These are phyloP conservation scores for Leccinum subtestaceum DNA, from an alignment of 768 basidiomycete genomes.

Conservation along the genomic window DNA sequence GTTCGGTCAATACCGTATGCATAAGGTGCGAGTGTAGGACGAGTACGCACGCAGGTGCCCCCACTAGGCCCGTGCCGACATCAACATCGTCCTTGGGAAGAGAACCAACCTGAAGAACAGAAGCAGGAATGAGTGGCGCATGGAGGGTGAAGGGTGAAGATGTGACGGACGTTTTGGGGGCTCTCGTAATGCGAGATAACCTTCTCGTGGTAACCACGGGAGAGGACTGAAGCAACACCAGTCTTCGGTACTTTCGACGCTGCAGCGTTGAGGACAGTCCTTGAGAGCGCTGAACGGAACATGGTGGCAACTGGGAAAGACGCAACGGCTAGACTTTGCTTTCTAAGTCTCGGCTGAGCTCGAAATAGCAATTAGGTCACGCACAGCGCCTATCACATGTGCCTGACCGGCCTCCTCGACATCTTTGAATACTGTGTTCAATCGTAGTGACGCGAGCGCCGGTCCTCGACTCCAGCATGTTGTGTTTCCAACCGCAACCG, in stretches of 20 bases:
- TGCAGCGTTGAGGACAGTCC: conserved; percentile 44
- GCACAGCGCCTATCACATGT: not conserved
- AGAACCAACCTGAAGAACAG: conserved; percentile 76
- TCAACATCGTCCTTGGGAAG: conserved; percentile 87
- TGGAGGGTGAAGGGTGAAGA: conserved; percentile 31
- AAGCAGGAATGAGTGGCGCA: conserved; percentile 49
- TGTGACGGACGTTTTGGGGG: conserved; percentile 83
- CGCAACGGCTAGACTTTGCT: not conserved
- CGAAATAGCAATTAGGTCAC: conserved; percentile 9
- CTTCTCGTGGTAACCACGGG: conserved; percentile 89
- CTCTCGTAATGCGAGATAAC: conserved; percentile 97
- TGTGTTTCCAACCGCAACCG: no score
- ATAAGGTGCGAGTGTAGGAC: not conserved
- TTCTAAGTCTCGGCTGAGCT: conserved; percentile 22
- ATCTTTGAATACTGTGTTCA: no score
- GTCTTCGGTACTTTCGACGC: conserved; percentile 41
- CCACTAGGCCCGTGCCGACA: conserved; percentile 97
- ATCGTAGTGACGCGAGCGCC: not conserved
- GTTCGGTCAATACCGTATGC: conserved; percentile 13
- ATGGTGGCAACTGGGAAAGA: conserved; percentile 46
- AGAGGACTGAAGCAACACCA: conserved; percentile 47
- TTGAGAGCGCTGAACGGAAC: conserved; percentile 64
- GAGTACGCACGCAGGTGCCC: conserved; percentile 84
- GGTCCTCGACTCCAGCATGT: no score
- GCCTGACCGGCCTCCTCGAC: no score